Conservation (phyloP, 441 rosid species). For the Gossypium lobatum region DNA sequence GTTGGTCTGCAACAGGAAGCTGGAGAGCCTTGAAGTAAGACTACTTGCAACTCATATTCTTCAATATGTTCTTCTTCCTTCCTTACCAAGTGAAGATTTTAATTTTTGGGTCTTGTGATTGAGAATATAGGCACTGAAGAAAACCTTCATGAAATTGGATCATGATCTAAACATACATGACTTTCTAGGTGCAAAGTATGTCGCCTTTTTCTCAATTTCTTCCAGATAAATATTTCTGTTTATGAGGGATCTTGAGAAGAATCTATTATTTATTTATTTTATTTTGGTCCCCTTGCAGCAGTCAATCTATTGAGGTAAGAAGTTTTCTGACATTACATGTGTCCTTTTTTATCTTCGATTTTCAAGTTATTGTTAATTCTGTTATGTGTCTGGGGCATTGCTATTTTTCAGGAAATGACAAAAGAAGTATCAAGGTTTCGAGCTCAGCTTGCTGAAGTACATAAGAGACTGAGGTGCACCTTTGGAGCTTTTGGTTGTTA, state of each 20-base stretch:
- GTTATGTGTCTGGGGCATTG: conserved; percentile 2
- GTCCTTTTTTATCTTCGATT: conserved; percentile 2
- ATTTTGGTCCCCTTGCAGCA: conserved; percentile 27
- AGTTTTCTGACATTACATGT: background rate
- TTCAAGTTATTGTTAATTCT: background rate
- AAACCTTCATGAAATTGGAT: conserved; percentile 54
- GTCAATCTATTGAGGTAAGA: conserved; percentile 48
- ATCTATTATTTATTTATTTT: conserved; percentile 13
- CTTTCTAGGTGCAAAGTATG: conserved; percentile 48
- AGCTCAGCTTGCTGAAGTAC: conserved; percentile 40
- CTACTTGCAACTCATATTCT: background rate
- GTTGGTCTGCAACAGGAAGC: conserved; percentile 36
- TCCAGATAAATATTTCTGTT: conserved; percentile 4
- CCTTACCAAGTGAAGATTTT: conserved; percentile 3
- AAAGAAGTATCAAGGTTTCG: conserved; percentile 39
- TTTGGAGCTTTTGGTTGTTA: conserved; percentile 14
- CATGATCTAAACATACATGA: conserved; percentile 62
- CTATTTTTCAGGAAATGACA: conserved; percentile 36
- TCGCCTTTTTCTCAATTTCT: conserved; percentile 4
- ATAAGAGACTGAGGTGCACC: conserved; percentile 49
- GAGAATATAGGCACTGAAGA: conserved; percentile 42
- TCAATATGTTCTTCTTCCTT: background rate
- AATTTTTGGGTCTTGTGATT: conserved; percentile 17
- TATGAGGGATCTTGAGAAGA: conserved; percentile 3
- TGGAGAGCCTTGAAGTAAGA: conserved; percentile 63